A percentile compares a stretch with the other conserved stretches of the same genome.
These are phyloP conservation scores for Letharia lupina DNA, from an alignment of 495 filamentous ascomycete genomes.

Conservation along the genomic window DNA sequence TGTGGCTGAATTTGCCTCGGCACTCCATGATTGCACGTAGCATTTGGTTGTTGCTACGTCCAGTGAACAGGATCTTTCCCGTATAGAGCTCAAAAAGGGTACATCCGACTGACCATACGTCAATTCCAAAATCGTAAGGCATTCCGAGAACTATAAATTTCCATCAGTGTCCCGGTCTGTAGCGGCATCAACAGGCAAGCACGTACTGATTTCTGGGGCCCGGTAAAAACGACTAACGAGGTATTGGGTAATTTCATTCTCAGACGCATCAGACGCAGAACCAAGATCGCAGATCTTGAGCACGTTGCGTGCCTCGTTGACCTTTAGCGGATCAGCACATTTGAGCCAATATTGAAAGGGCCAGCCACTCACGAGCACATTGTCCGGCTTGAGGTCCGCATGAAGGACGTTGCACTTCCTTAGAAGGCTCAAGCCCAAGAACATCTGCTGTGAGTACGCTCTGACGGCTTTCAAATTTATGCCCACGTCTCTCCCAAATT, in stretches of 20 bases:
- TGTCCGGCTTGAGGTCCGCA: constrained; percentile 95
- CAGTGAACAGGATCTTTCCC: constrained; percentile 92
- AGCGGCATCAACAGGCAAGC: constrained; percentile 7
- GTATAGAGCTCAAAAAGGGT: constrained; percentile 96
- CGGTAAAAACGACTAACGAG: constrained; percentile 95
- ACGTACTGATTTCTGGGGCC: constrained; percentile 76
- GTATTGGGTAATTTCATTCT: constrained; percentile 87
- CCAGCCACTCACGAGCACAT: constrained; percentile 57
- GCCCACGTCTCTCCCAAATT: constrained; percentile 88
- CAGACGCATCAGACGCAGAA: constrained; percentile 80
- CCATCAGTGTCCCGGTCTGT: neutral
- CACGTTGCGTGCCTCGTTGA: constrained; percentile 73
- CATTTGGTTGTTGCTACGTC: constrained; percentile 97
- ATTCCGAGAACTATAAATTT: constrained; percentile 61
- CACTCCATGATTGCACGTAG: constrained; percentile 91
- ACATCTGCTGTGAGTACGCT: constrained; percentile 88
- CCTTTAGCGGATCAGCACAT: constrained; percentile 36
- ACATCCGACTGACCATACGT: constrained; percentile 96
- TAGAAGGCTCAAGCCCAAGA: constrained; percentile 74
- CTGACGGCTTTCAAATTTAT: constrained; percentile 80
- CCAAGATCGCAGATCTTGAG: constrained; percentile 95
- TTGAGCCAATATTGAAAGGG: neutral
- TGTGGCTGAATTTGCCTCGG: constrained; percentile 82
- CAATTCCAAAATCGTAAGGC: constrained; percentile 85
- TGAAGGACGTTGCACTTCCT: constrained; percentile 89